Base-by-base conservation (phyloP, 768 basidiomycete species). In the Mycena leptocephala region DNA sequence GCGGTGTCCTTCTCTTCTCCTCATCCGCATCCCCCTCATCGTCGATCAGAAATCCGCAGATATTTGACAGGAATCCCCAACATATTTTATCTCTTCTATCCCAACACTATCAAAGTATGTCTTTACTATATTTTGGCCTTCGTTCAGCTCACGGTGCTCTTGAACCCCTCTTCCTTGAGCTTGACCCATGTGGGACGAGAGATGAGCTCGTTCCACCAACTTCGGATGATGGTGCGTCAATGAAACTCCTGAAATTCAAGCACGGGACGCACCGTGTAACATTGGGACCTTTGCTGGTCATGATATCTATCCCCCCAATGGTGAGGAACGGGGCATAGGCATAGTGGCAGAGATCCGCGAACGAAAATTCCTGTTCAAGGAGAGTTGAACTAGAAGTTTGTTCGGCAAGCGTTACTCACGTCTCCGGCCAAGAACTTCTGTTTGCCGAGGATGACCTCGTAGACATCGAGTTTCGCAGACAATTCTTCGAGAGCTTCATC, bases 361-460 rank as follows among this genome's bases (percentile, higher is more conserved):
- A 13, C 22, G 63, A 30, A n/a, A 48, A 48, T 46, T 65, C 63
- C 63, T 65, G 43, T 48, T 20, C 30, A 33, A n/a, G 10, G 30
- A 16, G 3, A 10, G 43, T 5, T 3, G 20, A n/a, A 48, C 22
- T 46, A 22, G 28, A 32, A n/a, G 18, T 22, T 61, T 26, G n/a
- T 61, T 24, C 18, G 10, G 37, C 22, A 37, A 5, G 59, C n/a
- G 22, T 20, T 41, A 59, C 39, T 58, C 56, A 70, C 68, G 24
- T 70, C 56, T 14, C 68, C 68, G 5, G 26, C 68, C 22, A 92
- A 80, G 78, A 91, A 93, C 48, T 85, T 82, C 35, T 89, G 88
- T 80, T 90, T 92, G 22, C 83, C 80, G 22, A 93, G 85, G 58
- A 94, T 90, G 22, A 76, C 79, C 13, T 93, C 88, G 77, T 92